These are phyloP conservation scores for Tuber brumale DNA, from an alignment of 495 filamentous ascomycete genomes.

Conservation along the genomic window DNA sequence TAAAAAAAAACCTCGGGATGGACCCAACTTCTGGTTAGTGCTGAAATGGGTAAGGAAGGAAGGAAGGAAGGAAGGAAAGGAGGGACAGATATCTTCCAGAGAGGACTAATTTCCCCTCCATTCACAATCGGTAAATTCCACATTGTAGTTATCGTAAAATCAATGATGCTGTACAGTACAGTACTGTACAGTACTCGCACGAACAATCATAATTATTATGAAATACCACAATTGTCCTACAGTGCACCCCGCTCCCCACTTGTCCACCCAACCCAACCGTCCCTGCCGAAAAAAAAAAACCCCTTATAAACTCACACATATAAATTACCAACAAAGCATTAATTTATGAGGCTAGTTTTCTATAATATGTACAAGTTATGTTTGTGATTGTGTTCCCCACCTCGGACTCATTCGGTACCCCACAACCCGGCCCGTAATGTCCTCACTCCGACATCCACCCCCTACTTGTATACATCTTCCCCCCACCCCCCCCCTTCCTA, in stretches of 20 bases:
- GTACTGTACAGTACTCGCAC: background rate
- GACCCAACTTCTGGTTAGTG: background rate
- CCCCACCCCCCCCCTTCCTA: background rate
- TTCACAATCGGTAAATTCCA: background rate
- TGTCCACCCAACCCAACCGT: background rate
- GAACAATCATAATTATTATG: background rate
- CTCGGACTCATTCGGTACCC: background rate
- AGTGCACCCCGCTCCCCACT: background rate
- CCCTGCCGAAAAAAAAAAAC: background rate
- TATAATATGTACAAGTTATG: background rate
- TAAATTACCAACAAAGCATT: background rate
- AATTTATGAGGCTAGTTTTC: no score
- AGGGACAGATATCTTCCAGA: background rate
- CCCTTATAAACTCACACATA: background rate
- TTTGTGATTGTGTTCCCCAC: background rate
- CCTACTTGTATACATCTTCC: background rate
- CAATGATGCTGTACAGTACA: background rate
- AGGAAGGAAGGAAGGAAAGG: background rate
- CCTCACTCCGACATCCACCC: background rate
- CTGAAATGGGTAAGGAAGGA: background rate
- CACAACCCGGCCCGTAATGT: background rate
- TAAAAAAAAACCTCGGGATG: background rate
- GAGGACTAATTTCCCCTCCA: background rate
- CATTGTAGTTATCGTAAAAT: background rate
- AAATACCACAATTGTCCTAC: no score